These are phyloP conservation scores for Oemleria cerasiformis DNA, from an alignment of 306 rosid species.

Conservation along the genomic window DNA sequence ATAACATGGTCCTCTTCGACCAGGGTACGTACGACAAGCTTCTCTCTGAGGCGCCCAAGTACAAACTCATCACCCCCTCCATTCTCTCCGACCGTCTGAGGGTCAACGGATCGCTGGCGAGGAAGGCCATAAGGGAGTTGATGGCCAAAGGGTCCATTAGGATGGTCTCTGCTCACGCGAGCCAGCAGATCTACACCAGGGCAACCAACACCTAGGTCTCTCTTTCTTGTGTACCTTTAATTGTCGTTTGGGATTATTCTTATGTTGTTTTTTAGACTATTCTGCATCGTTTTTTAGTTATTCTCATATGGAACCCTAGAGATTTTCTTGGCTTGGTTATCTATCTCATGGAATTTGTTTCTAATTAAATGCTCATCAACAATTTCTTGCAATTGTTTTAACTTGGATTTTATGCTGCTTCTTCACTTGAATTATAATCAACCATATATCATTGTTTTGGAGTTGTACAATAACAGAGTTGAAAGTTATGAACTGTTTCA, in stretches of 20 bases:
- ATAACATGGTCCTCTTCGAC: conserved; percentile 7
- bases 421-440: background rate
- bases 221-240: background rate
- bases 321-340: background rate
- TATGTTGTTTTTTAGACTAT: background rate
- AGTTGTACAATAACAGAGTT: background rate
- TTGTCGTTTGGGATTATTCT: background rate
- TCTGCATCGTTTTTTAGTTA: background rate
- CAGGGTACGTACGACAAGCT: conserved; percentile 11
- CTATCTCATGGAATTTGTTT: background rate
- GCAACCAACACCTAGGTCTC: conserved; percentile 7
- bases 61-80: conserved; percentile 4
- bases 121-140: conserved; percentile 8
- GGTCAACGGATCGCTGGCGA: background rate
- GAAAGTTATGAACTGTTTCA: too few species aligned
- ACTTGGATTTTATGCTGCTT: background rate
- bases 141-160: background rate
- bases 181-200: conserved; percentile 12
- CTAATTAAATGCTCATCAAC: background rate
- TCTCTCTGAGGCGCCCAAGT: background rate
- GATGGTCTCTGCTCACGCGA: conserved; percentile 5
- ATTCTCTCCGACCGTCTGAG: conserved; percentile 10
- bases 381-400: background rate
- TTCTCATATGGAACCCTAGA: background rate
- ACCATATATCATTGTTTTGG: background rate